Base-by-base conservation (phyloP, 129 eudicot genomes). In the Solidago caesia region DNA sequence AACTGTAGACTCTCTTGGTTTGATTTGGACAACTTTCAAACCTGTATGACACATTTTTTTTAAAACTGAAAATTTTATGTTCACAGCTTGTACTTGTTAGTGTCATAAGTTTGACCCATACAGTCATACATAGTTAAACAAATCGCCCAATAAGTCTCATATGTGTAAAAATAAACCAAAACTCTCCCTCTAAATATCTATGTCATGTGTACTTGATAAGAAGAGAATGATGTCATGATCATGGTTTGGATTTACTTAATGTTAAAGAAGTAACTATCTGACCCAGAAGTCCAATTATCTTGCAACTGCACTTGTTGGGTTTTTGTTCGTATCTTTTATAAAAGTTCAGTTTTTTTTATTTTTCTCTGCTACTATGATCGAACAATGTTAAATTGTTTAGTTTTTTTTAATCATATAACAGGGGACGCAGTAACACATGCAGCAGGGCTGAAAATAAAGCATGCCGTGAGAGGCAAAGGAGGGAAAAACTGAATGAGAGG, bases 401-500 rank as follows among this genome's bases (percentile, higher is more conserved):
- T 74, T 41, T 60, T 71, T 68, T 72, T 70, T 15, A 60, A 62
- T 60, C 45, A 77, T 55, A 51, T 52, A 60, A 66, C 82, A 92
- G 97, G 85, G 92, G 83, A 7, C 94, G 96, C 71, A 76, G 48
- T 79, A 88, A 74, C 42, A 70, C 87, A 42, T 82, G 89, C 80
- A 71, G 82, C 81, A 85, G 75, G 78, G 81, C 82, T 2, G 85
- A 82, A 79, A 82, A 75, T 44, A 92, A 92, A 84, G 95, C 98
- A 65, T 89, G 95, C 45, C 96, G 98, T 65, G 98, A 92, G 86
- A 89, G 88, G 73, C 83, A 80, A 76, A 78, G 98, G 56, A 88
- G 98, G 75, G 98, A 88, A 80, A 86, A 78, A 62, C 58, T 92
- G 87, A 92, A 89, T 73, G 92, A 90, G 72, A 92, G 92, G 98